A percentile compares a stretch with the other conserved stretches of the same genome.
phyloP scores from a whole-genome alignment of 129 eudicot species.

The Gnaphalium uliginosum region DNA sequence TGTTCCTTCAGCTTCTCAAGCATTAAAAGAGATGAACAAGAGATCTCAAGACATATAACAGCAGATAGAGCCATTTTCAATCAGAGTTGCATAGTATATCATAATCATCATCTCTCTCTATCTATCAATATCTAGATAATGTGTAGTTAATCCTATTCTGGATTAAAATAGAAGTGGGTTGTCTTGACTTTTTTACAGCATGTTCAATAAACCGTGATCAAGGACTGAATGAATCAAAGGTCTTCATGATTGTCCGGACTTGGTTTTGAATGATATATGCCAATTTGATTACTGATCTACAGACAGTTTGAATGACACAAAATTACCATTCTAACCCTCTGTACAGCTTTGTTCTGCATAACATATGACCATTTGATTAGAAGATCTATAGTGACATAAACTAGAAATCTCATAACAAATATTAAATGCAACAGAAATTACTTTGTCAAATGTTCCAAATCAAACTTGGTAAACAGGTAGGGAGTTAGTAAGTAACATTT shows the following conservation, averaged over 20 bases:
- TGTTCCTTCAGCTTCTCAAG: constrained; percentile 11
- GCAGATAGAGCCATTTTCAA: background rate
- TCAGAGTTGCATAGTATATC: constrained; percentile 2
- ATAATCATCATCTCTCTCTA: constrained; percentile 1
- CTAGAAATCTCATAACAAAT: background rate
- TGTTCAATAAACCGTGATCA: background rate
- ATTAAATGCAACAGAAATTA: background rate
- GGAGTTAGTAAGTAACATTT: background rate
- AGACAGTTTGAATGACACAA: background rate
- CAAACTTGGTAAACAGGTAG: constrained; percentile 4
- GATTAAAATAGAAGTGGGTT: background rate
- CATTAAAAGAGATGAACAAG: background rate
- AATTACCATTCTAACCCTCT: too few relatives aligned
- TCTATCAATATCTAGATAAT: constrained; percentile 5
- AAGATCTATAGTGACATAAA: background rate
- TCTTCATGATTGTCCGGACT: constrained; percentile 3
- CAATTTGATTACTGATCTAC: background rate
- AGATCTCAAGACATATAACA: background rate
- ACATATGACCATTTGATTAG: background rate
- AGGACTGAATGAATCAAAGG: background rate
- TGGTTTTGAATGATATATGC: background rate
- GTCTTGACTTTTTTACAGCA: background rate
- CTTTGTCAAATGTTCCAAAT: background rate
- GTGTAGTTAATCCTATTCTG: constrained; percentile 4
- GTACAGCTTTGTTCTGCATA: too few relatives aligned